Conservation (phyloP, 441 rosid genomes). For the Kokia cookei region DNA sequence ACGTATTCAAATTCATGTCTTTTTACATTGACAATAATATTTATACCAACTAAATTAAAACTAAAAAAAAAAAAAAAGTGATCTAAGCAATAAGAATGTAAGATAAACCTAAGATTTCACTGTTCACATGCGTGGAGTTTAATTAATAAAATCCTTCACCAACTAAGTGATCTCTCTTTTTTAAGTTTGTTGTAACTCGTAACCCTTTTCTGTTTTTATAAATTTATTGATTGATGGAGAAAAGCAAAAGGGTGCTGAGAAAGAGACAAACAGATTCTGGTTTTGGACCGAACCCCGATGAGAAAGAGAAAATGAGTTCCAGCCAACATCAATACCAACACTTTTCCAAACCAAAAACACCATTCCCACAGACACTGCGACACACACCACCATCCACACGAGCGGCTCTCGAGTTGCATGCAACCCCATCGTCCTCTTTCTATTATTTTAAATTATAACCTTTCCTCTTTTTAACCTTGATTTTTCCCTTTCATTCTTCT, state of each 20-base stretch:
- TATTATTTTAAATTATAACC: not conserved
- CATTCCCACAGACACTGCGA: slow-evolving; percentile 4
- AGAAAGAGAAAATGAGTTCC: not conserved
- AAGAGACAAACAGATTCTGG: slow-evolving; percentile 42
- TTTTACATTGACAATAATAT: too few relatives aligned
- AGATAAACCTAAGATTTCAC: too few relatives aligned
- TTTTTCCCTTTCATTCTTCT: not conserved
- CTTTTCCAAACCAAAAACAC: not conserved
- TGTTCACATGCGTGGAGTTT: not conserved
- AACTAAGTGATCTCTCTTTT: not conserved
- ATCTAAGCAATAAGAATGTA: too few relatives aligned
- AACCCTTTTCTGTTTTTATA: not conserved
- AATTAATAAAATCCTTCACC: not conserved
- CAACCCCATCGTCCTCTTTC: not conserved
- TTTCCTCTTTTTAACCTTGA: not conserved
- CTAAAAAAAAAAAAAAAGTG: not conserved
- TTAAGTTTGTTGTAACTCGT: not conserved
- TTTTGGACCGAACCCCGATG: slow-evolving; percentile 35
- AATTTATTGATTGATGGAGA: slow-evolving; percentile 11
- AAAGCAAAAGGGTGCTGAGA: slow-evolving; percentile 17
- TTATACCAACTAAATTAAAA: too few relatives aligned
- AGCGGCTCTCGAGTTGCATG: slow-evolving; percentile 49
- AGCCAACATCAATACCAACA: slow-evolving; percentile 22
- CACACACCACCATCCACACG: slow-evolving; percentile 50
- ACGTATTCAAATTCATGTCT: too few relatives aligned